Base-by-base conservation (phyloP, 2,329 filamentous ascomycete genomes). In the Phialophora macrospora region DNA sequence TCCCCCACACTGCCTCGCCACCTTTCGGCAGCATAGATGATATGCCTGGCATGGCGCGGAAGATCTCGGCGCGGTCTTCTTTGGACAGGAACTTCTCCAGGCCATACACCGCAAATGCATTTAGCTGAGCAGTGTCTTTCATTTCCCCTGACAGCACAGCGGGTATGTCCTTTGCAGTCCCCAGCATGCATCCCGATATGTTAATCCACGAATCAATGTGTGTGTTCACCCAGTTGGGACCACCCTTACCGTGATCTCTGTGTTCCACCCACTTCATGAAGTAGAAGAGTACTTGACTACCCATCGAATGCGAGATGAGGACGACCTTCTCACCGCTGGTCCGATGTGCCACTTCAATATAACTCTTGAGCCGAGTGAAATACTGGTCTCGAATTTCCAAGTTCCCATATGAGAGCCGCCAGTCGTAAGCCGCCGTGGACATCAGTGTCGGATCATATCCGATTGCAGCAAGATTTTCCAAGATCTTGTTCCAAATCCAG, bases 401-500 rank as follows among this genome's bases (percentile, higher is more conserved):
- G 73, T 98, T 97, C 65, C 85, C 82, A 75, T 97, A 99, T 0
- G 92, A 91, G 63, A 99, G 81, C 26, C 95, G 88, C 95, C 95
- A 99, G 79, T 99, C 95, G 75, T 99, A 89, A 0, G 87, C 85
- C 1, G 87, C 87, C 0, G 87, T 87, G 70, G 88, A 89, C 0
- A 87, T 87, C 72, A 89, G 89, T 1, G 84, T 87, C 26, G 95
- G 94, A 75, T 99, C 95, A 76, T 99, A 99, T 14, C 95, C 95
- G 65, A 99, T 90, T 0, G 93, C 95, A 0, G 95, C 95, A 59
- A 99, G 82, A 74, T 99, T 99, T 79, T 99, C 95, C 57, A 99
- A 84, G 67, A 99, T 97, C 80, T 98, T 98, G 80, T 92, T 97
- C 93, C 93, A 97, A 67, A 99, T 98, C 95, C 95, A 99, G 79